phyloP scores from a whole-genome alignment of 2,329 filamentous ascomycete genomes.

The Colletotrichum lupini region DNA sequence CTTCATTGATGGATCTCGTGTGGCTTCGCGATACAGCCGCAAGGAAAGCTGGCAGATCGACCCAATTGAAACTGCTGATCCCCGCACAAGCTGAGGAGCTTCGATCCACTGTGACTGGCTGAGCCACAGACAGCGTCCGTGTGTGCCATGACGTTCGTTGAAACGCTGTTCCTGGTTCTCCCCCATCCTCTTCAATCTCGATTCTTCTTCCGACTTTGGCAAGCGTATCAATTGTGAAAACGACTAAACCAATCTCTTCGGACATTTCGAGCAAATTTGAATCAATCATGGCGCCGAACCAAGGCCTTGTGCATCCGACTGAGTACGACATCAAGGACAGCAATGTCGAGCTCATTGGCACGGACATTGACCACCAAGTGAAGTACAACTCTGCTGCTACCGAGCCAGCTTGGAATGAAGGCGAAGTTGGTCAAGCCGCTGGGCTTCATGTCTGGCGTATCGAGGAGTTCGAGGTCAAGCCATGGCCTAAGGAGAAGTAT shows the following conservation, averaged over 20 bases:
- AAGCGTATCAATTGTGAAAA: not conserved
- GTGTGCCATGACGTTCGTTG: constrained; percentile 30
- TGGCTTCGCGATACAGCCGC: constrained; percentile 29
- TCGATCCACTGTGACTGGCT: constrained; percentile 27
- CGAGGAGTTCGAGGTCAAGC: constrained; percentile 72
- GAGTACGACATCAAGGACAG: constrained; percentile 76
- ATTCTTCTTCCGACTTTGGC: not conserved
- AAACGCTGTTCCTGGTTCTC: constrained; percentile 8
- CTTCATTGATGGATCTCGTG: constrained; percentile 26
- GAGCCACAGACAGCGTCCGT: constrained; percentile 25
- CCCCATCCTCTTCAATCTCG: not conserved
- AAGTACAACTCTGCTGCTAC: constrained; percentile 74
- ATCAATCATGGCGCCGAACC: constrained; percentile 65
- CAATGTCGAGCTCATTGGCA: constrained; percentile 74
- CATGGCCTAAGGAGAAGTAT: constrained; percentile 66
- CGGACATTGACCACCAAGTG: constrained; percentile 73
- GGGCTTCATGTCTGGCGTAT: constrained; percentile 75
- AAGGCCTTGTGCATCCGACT: constrained; percentile 70
- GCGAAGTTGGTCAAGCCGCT: constrained; percentile 60
- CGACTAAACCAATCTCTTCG: not conserved
- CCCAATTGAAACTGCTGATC: constrained; percentile 31
- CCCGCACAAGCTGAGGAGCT: constrained; percentile 29
- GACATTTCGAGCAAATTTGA: constrained; percentile 29
- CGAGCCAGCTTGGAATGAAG: constrained; percentile 76
- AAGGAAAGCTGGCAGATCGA: constrained; percentile 9